Conservation (phyloP, 1,284 basidiomycete genomes). For the Trichosporon inkin region DNA sequence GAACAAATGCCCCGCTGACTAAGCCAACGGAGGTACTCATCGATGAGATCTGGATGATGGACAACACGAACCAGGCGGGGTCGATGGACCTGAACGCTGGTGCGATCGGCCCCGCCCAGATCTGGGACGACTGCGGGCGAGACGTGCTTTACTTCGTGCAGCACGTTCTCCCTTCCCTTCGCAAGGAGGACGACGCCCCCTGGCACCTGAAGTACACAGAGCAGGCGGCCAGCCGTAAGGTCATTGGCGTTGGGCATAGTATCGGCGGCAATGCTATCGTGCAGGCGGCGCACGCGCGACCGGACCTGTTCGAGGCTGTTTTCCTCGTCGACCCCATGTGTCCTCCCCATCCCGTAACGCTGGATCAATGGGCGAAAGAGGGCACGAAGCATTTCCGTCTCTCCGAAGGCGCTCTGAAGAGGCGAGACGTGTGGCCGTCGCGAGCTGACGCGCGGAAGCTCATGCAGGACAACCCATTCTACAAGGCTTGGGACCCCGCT, state of each 20-base stretch:
- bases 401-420: constrained; percentile 54
- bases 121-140: constrained; percentile 50
- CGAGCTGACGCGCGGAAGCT: constrained; percentile 32
- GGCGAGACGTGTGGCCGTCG: constrained; percentile 14
- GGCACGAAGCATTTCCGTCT: constrained; percentile 11
- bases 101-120: constrained; percentile 50
- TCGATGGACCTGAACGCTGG: constrained; percentile 62
- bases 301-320: constrained; percentile 66
- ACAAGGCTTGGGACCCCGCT: constrained; percentile 54
- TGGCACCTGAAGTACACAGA: constrained; percentile 50
- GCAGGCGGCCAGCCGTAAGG: constrained; percentile 17
- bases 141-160: constrained; percentile 49
- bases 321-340: constrained; percentile 70
- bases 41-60: constrained; percentile 75
- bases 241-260: constrained; percentile 72
- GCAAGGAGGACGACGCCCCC: constrained; percentile 6
- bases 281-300: constrained; percentile 62
- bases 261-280: constrained; percentile 67
- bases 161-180: constrained; percentile 39
- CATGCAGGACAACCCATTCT: constrained; percentile 54
- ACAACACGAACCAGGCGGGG: constrained; percentile 72
- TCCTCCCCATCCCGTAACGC: constrained; percentile 10
- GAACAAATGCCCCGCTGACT: constrained; percentile 2
- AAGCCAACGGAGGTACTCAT: constrained; percentile 41
- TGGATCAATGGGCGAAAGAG: background rate